A percentile compares a stretch with the other conserved stretches of the same genome.
phyloP scores from a whole-genome alignment of 2,329 filamentous ascomycete genomes.

The Cladosporium sp. region DNA sequence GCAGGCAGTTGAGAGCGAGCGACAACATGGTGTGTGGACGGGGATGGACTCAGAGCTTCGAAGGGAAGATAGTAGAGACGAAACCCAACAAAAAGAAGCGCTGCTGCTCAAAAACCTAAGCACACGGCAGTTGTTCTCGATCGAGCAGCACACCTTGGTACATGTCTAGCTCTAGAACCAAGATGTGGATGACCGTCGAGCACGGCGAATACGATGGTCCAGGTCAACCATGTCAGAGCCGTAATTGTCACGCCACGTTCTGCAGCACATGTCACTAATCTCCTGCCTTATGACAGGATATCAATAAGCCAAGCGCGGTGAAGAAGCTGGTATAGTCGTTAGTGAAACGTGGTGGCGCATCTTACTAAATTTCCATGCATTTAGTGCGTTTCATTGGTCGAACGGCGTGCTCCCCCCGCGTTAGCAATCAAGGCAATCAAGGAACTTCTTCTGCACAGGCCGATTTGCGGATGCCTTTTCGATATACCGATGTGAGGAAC shows the following conservation, averaged over 20 bases:
- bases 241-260: slow-evolving; percentile 10
- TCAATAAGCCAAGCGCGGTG: background rate
- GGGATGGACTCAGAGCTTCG: background rate
- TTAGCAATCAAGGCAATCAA: slow-evolving; percentile 8
- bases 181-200: background rate
- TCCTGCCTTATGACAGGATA: slow-evolving; percentile 1
- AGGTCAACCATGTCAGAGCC: slow-evolving; percentile 1
- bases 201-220: slow-evolving; percentile 4
- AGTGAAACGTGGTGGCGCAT: slow-evolving; percentile 10
- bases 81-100: background rate
- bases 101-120: background rate
- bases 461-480: slow-evolving; percentile 4
- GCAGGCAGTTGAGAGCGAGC: slow-evolving; percentile 11
- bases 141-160: background rate
- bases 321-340: slow-evolving; percentile 6
- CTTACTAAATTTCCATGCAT: too few species aligned
- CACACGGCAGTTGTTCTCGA: slow-evolving; percentile 1
- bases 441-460: background rate
- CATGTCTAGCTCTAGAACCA: background rate
- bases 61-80: background rate
- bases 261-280: background rate
- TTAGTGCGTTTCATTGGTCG: slow-evolving; percentile 8
- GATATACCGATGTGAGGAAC: slow-evolving; percentile 11
- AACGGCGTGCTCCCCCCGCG: background rate
- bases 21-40: slow-evolving; percentile 2